Evolutionary conservation across 371 early-diverging fungal species (phyloP), one percentile per base, ranked within the genome.

Genomic region (Rhizomucor pusillus): DNA sequence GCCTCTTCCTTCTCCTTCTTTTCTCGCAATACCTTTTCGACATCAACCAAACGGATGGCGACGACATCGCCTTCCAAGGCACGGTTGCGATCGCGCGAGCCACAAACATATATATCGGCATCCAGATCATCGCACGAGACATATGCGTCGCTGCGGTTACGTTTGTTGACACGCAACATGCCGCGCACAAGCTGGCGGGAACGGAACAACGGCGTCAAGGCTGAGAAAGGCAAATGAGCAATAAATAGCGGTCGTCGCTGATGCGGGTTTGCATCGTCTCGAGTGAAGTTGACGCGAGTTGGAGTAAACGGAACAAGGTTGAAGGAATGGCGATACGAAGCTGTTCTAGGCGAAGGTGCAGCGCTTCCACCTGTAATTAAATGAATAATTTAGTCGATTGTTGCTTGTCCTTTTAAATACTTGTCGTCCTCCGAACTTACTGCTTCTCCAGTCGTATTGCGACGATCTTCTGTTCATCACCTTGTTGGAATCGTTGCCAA

Each of bases 41-140:
- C 86, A 51, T 82, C 81, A n/a, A 96, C 77, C 24, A 94, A 59
- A 56, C 80, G 74, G 9, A 96, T 77, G 16, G 87, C 89, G n/a
- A 96, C 96, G 5, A 85, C 70, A 60, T 96, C 96, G 3, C 92
- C 93, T 47, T 92, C 90, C 19, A 94, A 62, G 1, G 95, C 93
- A 25, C 96, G 86, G 72, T 96, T 96, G 44, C 93, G 86, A 44
- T 81, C 78, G 37, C 74, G 69, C 34, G 85, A 82, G 24, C 92
- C 92, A 45, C 83, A 88, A 9, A 94, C 86, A 65, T 86, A 90
- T 14, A 92, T 84, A 67, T 91, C 90, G 7, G 75, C 67, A 53
- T 79, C 83, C 48, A 80, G 58, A 24, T 81, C 80, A 12, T 86
- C 87, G 20, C 84, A 80, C 5, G 89, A 77, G 13, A 93, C 93